Conservation (phyloP, 139 green algal species). For the Picochlorum sp. region DNA sequence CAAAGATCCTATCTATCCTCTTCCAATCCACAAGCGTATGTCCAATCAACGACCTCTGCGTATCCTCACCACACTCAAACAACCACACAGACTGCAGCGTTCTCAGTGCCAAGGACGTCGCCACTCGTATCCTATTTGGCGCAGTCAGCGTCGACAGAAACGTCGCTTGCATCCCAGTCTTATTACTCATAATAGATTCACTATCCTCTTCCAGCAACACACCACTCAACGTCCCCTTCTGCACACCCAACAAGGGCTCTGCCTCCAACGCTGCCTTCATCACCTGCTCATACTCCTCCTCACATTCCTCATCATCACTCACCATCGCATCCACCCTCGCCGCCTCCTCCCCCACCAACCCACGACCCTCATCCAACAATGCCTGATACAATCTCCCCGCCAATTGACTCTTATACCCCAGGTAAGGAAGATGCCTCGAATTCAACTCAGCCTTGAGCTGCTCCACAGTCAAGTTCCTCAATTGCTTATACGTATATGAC, state of each 20-base stretch:
- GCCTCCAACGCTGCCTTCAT: background rate
- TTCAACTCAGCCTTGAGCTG: conserved; percentile 7
- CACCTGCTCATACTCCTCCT: conserved; percentile 9
- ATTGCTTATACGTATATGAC: conserved; percentile 14
- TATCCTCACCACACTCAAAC: conserved; percentile 76
- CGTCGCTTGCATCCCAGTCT: conserved; percentile 28
- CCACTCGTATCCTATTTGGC: conserved; percentile 5
- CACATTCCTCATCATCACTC: background rate
- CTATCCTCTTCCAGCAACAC: conserved; percentile 13
- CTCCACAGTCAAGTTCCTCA: conserved; percentile 12
- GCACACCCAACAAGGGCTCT: conserved; percentile 16
- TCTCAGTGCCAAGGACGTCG: conserved; percentile 36
- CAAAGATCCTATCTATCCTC: conserved; percentile 68
- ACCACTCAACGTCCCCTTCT: conserved; percentile 9
- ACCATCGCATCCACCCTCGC: conserved; percentile 10
- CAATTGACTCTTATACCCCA: conserved; percentile 7
- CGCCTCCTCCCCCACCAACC: conserved; percentile 11
- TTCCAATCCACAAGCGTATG: conserved; percentile 38
- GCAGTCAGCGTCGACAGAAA: conserved; percentile 9
- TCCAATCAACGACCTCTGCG: conserved; percentile 52
- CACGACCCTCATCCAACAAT: conserved; percentile 12
- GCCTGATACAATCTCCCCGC: conserved; percentile 15
- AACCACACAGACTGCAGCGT: conserved; percentile 54
- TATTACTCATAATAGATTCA: conserved; percentile 24
- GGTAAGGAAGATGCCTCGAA: background rate